Percentiles rank a stretch among this genome's conserved stretches.
Evolutionary conservation across 768 basidiomycete species (phyloP).

Genomic region (Mycena capillaripes): DNA sequence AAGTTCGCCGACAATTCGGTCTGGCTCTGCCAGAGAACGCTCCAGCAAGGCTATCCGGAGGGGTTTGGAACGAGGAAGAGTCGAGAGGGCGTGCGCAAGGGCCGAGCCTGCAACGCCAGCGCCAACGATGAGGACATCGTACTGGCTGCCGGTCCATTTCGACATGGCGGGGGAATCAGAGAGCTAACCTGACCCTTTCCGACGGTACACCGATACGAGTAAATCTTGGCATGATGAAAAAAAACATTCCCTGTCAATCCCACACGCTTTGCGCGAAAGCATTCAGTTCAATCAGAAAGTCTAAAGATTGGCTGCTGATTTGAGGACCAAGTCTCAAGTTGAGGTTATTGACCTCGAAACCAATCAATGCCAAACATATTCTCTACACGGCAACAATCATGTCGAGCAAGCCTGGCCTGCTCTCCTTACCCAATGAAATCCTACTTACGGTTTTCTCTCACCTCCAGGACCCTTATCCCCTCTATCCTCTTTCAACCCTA

Average conservation of each 20-base stretch:
- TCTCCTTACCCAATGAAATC: conserved; percentile 45
- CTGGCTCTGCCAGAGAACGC: conserved; percentile 91
- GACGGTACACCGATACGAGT: neutral
- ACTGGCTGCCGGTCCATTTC: conserved; percentile 49
- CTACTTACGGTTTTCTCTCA: conserved; percentile 29
- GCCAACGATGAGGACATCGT: conserved; percentile 91
- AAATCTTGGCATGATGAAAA: conserved; percentile 11
- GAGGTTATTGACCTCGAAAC: neutral
- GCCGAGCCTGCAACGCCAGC: conserved; percentile 92
- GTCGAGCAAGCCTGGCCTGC: neutral
- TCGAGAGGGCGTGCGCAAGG: conserved; percentile 87
- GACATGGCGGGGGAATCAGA: conserved; percentile 21
- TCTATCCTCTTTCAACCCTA: conserved; percentile 29
- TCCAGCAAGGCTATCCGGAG: conserved; percentile 92
- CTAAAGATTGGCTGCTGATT: neutral
- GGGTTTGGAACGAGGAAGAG: conserved; percentile 64
- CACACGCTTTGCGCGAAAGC: neutral
- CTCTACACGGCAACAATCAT: neutral
- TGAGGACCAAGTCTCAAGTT: neutral
- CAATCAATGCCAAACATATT: neutral
- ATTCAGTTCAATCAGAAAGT: no score
- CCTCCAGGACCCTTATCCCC: conserved; percentile 22
- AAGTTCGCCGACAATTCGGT: conserved; percentile 98
- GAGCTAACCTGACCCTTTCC: neutral
- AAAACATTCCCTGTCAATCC: neutral